phyloP scores from a whole-genome alignment of 192 early-diverging fungal genomes.

The Coemansia sp. region DNA sequence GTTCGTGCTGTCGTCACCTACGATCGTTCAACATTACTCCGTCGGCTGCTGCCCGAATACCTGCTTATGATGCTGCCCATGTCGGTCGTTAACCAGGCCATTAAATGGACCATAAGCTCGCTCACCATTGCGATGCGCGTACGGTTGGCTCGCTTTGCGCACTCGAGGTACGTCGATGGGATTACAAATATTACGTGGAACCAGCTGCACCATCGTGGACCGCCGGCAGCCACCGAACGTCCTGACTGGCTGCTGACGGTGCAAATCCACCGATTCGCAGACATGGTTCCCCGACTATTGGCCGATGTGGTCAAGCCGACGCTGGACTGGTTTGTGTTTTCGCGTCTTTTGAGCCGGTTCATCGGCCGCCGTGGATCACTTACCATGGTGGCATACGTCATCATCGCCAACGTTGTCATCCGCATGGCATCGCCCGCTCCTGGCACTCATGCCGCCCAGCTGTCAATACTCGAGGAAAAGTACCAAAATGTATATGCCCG shows the following conservation, averaged over 20 bases:
- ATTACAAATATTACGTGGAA: slow-evolving; percentile 56
- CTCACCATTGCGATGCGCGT: slow-evolving; percentile 52
- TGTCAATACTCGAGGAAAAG: slow-evolving; percentile 42
- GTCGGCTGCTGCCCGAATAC: slow-evolving; percentile 52
- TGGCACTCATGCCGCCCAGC: slow-evolving; percentile 33
- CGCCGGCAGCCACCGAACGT: slow-evolving; percentile 37
- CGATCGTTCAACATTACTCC: slow-evolving; percentile 38
- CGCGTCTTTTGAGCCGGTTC: slow-evolving; percentile 46
- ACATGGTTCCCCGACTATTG: slow-evolving; percentile 51
- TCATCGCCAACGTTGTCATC: slow-evolving; percentile 39
- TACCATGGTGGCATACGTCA: slow-evolving; percentile 52
- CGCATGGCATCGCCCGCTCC: slow-evolving; percentile 47
- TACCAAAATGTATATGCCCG: slow-evolving; percentile 47
- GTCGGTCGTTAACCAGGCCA: slow-evolving; percentile 53
- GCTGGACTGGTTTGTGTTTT: slow-evolving; percentile 54
- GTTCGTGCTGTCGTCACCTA: slow-evolving; percentile 49
- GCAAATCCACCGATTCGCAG: slow-evolving; percentile 55
- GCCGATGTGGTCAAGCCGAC: slow-evolving; percentile 54
- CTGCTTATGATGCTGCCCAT: slow-evolving; percentile 51
- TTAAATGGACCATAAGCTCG: slow-evolving; percentile 54
- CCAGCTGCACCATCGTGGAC: slow-evolving; percentile 38
- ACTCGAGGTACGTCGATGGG: slow-evolving; percentile 52
- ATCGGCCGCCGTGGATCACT: slow-evolving; percentile 46
- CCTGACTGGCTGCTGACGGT: slow-evolving; percentile 56
- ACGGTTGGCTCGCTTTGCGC: slow-evolving; percentile 44